Evolutionary conservation across 306 rosid genomes (phyloP).

Genomic region (Mimosa pudica): DNA sequence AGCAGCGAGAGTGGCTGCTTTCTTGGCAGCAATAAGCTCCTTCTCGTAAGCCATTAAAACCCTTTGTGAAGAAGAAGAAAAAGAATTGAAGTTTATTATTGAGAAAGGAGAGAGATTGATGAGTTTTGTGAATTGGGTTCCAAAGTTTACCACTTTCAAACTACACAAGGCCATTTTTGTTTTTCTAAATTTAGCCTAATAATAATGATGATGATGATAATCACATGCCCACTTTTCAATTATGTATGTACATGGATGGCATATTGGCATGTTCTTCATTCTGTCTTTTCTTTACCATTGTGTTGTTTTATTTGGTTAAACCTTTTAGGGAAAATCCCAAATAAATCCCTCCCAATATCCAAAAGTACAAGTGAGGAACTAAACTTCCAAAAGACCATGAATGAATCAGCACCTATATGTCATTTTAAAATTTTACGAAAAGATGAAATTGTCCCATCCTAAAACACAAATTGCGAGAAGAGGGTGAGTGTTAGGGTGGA

Average conservation of each 20-base stretch:
- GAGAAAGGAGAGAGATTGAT: constrained; percentile 17
- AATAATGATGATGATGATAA: not conserved
- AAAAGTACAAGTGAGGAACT: too few relatives aligned
- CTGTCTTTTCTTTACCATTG: not conserved
- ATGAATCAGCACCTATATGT: too few relatives aligned
- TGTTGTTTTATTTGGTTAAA: not conserved
- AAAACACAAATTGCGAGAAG: too few relatives aligned
- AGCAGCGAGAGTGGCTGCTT: constrained; percentile 87
- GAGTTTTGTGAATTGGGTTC: constrained; percentile 34
- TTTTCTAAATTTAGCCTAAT: not conserved
- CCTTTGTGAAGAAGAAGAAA: constrained; percentile 30
- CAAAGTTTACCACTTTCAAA: constrained; percentile 27
- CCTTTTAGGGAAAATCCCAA: too few relatives aligned
- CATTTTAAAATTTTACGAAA: too few relatives aligned
- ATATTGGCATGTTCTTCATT: not conserved
- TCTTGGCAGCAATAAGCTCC: constrained; percentile 89
- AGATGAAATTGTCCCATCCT: too few relatives aligned
- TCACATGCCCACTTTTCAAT: not conserved
- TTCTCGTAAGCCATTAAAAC: constrained; percentile 73
- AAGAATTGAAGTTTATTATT: constrained; percentile 9
- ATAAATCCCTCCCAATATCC: too few relatives aligned
- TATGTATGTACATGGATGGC: not conserved
- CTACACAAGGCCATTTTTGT: constrained; percentile 15
- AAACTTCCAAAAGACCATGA: too few relatives aligned
- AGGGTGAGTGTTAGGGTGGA: too few relatives aligned